These are phyloP conservation scores for Leccinum holopus DNA, from an alignment of 1,284 basidiomycete species.

Conservation along the genomic window DNA sequence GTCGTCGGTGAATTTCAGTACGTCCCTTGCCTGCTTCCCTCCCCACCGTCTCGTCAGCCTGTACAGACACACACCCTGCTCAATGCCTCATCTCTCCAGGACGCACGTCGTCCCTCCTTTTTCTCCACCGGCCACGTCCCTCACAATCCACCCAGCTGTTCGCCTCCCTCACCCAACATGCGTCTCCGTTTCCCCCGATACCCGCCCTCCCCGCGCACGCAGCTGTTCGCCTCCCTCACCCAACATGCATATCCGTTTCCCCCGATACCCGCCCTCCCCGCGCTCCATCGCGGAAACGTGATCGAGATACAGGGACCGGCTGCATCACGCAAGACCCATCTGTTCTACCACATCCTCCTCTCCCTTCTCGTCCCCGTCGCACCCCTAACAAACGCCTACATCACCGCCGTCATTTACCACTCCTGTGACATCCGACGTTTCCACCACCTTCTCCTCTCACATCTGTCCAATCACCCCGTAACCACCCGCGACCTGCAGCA, in stretches of 20 bases:
- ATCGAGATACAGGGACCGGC: constrained; percentile 75
- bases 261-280: constrained; percentile 30
- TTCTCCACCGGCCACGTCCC: constrained; percentile 4
- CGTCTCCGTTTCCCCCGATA: neutral
- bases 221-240: no score
- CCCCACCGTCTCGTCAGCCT: no score
- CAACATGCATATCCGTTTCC: constrained; percentile 17
- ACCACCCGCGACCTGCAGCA: constrained; percentile 24
- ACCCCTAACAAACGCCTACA: constrained; percentile 40
- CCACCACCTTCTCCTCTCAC: constrained; percentile 46
- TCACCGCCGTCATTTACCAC: constrained; percentile 60
- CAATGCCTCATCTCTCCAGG: constrained; percentile 37
- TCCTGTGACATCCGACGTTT: constrained; percentile 60
- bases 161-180: constrained; percentile 21
- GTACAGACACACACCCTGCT: no score
- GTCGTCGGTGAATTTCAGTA: no score
- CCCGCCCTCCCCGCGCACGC: neutral
- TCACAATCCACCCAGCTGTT: constrained; percentile 25
- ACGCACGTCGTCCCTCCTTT: constrained; percentile 35
- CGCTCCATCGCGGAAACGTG: constrained; percentile 43
- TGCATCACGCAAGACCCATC: constrained; percentile 70
- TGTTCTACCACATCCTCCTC: constrained; percentile 65
- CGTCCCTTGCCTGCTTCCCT: no score
- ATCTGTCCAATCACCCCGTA: constrained; percentile 31
- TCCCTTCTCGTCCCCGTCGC: constrained; percentile 55